These are phyloP conservation scores for Cytospora leucostoma DNA, from an alignment of 2,329 filamentous ascomycete genomes.

Conservation along the genomic window DNA sequence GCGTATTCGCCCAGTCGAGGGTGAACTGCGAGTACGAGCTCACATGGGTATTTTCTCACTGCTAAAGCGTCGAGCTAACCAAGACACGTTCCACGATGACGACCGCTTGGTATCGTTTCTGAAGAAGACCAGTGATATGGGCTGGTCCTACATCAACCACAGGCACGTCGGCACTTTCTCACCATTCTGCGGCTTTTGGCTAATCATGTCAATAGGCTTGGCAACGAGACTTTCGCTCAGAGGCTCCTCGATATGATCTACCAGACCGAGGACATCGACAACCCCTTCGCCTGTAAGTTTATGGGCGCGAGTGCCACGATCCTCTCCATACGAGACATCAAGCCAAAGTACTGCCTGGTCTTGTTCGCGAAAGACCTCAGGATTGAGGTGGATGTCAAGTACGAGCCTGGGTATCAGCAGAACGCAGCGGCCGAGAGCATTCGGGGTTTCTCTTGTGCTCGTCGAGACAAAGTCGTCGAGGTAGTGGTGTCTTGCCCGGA, in stretches of 20 bases:
- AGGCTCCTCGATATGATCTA: slow-evolving; percentile 20
- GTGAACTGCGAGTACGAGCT: slow-evolving; percentile 18
- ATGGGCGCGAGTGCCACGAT: slow-evolving; percentile 2
- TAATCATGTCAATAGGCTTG: slow-evolving; percentile 7
- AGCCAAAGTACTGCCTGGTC: slow-evolving; percentile 25
- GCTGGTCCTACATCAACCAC: slow-evolving; percentile 13
- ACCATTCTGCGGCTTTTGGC: not conserved
- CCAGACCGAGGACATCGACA: slow-evolving; percentile 10
- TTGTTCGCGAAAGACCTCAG: slow-evolving; percentile 29
- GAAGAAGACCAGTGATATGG: slow-evolving; percentile 7
- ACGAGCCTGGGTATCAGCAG: slow-evolving; percentile 1
- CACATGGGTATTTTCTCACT: slow-evolving; percentile 18
- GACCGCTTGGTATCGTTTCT: slow-evolving; percentile 12
- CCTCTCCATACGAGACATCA: slow-evolving; percentile 20
- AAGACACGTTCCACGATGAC: slow-evolving; percentile 6
- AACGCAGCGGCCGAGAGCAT: not conserved
- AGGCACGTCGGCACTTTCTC: not conserved
- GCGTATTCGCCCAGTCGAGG: slow-evolving; percentile 18
- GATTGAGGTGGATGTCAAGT: slow-evolving; percentile 30
- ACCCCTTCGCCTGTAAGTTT: not conserved
- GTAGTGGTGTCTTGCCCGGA: slow-evolving; percentile 37
- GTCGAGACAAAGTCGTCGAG: slow-evolving; percentile 28
- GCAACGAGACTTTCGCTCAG: slow-evolving; percentile 6
- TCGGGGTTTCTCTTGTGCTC: slow-evolving; percentile 21
- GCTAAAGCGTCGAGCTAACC: slow-evolving; percentile 1